Evolutionary conservation across 1,284 basidiomycete genomes (phyloP), one percentile per base, ranked within the genome.

Genomic region (Ceratobasidium sp.): DNA sequence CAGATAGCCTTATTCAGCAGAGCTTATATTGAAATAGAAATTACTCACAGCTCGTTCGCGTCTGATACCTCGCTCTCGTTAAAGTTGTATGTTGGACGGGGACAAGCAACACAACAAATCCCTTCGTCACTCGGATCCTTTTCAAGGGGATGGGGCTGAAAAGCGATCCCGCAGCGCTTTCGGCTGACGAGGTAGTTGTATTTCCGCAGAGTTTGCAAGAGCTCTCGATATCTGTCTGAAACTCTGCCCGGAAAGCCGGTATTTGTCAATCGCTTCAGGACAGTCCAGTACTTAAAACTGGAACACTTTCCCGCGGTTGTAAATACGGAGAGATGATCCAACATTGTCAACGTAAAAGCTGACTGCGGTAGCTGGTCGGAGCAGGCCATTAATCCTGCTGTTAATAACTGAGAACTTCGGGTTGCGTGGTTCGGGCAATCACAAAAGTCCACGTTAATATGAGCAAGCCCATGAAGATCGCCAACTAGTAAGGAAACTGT

Each of bases 231-330:
- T 26, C 67, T 46, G 33, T 69, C 33, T 3, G 44, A 53, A 12
- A 69, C 49, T 28, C 42, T 49, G 12, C 44, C 49, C 2, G 67
- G 67, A 26, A 69, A 69, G 6, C 44, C 44, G 7, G 46, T 53
- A 28, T 53, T 49, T 4, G 67, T 69, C 44, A 69, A 28, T 26
- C 49, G 67, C 67, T 69, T 53, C 9, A 69, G 20, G 3, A 69
- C 49, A 1, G 44, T 26, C 40, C 46, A 69, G 67, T 69, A 69
- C 23, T 49, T 42, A 9, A 49, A 53, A 23, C 23, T 7, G 26
- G 67, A 69, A 9, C 26, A 33, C 26, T 69, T 69, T 6, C 42
- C 67, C 6, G 28, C 15, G 28, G 46, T 69, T 18, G 67, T 33
- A n/a, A 69, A 69, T 1, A 53, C 46, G 1, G 49, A 13, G 15